Conservation (phyloP, 345 rosid genomes). For the Euphorbia tirucalli region DNA sequence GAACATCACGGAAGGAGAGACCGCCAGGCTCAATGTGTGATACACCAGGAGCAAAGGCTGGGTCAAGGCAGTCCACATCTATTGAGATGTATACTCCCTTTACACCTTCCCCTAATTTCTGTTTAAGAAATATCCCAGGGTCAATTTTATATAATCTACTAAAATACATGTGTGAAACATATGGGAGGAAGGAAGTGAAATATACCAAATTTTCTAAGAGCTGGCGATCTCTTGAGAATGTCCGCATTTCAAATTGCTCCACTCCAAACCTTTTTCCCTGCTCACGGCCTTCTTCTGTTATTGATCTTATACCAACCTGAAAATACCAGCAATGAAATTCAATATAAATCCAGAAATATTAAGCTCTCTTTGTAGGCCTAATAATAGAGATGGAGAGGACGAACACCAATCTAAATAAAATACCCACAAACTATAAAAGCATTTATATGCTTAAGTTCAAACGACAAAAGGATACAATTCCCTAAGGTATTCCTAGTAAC, state of each 20-base stretch:
- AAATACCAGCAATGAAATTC: slow-evolving; percentile 12
- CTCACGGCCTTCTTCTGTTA: slow-evolving; percentile 79
- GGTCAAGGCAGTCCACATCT: slow-evolving; percentile 95
- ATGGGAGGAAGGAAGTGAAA: not conserved
- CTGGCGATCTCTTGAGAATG: slow-evolving; percentile 72
- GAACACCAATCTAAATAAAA: not conserved
- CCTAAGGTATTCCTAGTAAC: not conserved
- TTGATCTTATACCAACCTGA: slow-evolving; percentile 94
- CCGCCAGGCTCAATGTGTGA: slow-evolving; percentile 99
- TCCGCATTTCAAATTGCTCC: slow-evolving; percentile 94
- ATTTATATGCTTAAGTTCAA: not conserved
- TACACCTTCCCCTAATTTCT: slow-evolving; percentile 97
- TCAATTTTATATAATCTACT: not conserved
- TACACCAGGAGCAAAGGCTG: slow-evolving; percentile 98
- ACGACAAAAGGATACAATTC: not conserved
- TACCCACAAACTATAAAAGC: not conserved
- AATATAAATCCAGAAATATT: slow-evolving; percentile 4
- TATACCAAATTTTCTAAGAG: slow-evolving; percentile 81
- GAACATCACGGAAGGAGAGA: slow-evolving; percentile 87
- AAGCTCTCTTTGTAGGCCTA: not conserved
- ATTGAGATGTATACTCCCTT: slow-evolving; percentile 88
- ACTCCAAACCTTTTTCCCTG: slow-evolving; percentile 93
- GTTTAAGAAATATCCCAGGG: slow-evolving; percentile 17
- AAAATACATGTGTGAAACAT: not conserved
- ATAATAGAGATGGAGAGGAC: not conserved